Evolutionary conservation across 441 rosid species (phyloP), one percentile per base, ranked within the genome.

Genomic region (Omphalea diandra): DNA sequence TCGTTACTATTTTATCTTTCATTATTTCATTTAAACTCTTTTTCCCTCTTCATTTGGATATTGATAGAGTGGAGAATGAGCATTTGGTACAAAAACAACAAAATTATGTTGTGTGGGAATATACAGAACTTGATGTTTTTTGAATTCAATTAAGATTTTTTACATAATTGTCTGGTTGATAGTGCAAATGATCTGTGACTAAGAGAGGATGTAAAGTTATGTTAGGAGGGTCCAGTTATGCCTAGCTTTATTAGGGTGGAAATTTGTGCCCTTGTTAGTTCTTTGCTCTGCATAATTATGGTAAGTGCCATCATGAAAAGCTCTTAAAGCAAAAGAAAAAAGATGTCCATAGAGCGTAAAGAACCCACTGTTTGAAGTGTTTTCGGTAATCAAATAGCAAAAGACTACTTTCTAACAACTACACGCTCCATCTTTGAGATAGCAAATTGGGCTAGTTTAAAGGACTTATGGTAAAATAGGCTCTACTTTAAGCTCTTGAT

Each of bases 271-370:
- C n/a, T 31, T 73, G 74, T 46, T 69, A 47, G 70, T 55, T 71
- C 43, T 71, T 71, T 67, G 74, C 67, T 78, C 52, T 78, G 68
- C 72, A 50, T 69, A 63, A 71, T 65, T 75, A 53, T 68, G 67
- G 67, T 66, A 73, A 70, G 67, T 70, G 74, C 76, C 82, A 65
- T 85, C 69, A 81, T 79, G 78, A 70, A 79, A 83, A 74, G 74
- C 52, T 65, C 72, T 52, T 78, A 75, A 83, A 80, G 81, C 63
- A 79, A 82, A 83, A 78, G 76, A 70, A 67, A 69, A 76, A 77
- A 70, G 76, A 79, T 71, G 75, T 59, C 26, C 41, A 67, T 72
- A n/a, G 69, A 75, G 85, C 72, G 75, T 76, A 83, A 79, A 81
- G 79, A 62, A 66, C 60, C 57, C 47, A 26, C 62, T 73, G 68